Percentiles rank a stretch among this genome's conserved stretches.
Evolutionary conservation across 305 asterid genomes (phyloP).

Genomic region (Rubia balearica): DNA sequence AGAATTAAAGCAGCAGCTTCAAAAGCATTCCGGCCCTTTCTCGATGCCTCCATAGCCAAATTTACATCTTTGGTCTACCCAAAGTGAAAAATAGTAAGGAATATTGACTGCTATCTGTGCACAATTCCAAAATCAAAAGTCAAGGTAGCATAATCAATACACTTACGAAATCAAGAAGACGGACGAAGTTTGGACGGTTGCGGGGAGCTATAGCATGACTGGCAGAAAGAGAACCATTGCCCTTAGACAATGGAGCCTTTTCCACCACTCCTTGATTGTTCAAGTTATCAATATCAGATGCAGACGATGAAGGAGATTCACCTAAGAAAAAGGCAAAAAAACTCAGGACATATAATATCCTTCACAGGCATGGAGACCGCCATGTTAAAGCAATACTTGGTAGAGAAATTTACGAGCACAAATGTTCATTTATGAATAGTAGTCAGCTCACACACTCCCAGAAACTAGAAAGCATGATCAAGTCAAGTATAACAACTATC

Average conservation of each 20-base stretch:
- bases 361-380: not conserved
- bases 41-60: slow-evolving; percentile 89
- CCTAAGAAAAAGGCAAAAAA: slow-evolving; percentile 41
- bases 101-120: slow-evolving; percentile 11
- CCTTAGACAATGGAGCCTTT: slow-evolving; percentile 49
- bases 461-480: not conserved
- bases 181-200: slow-evolving; percentile 51
- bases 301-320: slow-evolving; percentile 96
- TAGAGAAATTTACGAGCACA: not conserved
- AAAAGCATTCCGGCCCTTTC: slow-evolving; percentile 49
- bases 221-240: slow-evolving; percentile 48
- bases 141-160: slow-evolving; percentile 14
- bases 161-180: slow-evolving; percentile 89
- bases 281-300: slow-evolving; percentile 86
- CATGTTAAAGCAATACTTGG: not conserved
- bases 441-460: not conserved
- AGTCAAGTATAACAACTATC: not conserved
- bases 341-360: not conserved
- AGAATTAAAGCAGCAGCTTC: slow-evolving; percentile 48
- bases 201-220: slow-evolving; percentile 53
- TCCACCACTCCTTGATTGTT: slow-evolving; percentile 59
- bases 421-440: not conserved
- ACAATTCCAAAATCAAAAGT: not conserved
- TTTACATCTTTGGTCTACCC: slow-evolving; percentile 63
- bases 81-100: slow-evolving; percentile 16